Conservation (phyloP, 306 rosid genomes). For the Prunus davidiana region DNA sequence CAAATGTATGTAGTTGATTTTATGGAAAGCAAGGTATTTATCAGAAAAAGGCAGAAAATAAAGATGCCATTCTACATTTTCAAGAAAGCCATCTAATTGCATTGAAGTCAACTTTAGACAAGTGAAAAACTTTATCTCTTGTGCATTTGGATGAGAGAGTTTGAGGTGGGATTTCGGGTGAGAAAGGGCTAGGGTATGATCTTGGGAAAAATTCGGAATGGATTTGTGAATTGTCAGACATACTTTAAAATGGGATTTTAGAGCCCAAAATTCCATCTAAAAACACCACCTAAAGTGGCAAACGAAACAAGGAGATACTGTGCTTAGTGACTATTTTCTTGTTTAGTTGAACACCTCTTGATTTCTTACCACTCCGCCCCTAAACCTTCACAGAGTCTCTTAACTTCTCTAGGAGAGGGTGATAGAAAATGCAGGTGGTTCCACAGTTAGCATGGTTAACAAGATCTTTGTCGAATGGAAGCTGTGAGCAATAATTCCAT, state of each 20-base stretch:
- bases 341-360: neutral
- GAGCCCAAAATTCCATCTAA: neutral
- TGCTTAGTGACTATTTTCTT: neutral
- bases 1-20: neutral
- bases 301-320: neutral
- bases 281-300: neutral
- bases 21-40: constrained; percentile 19
- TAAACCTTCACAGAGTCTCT: neutral
- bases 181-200: neutral
- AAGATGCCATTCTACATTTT: constrained; percentile 16
- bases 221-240: neutral
- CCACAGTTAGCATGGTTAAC: neutral
- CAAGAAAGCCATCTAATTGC: constrained; percentile 7
- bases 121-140: neutral
- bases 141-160: neutral
- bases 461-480: neutral
- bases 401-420: neutral
- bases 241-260: neutral
- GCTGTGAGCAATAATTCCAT: neutral
- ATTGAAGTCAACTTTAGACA: constrained; percentile 1
- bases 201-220: neutral
- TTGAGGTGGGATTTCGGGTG: neutral
- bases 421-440: neutral
- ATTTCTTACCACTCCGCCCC: neutral
- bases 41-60: neutral